These are phyloP conservation scores for Calycina herbarum DNA, from an alignment of 2,329 filamentous ascomycete species.

Conservation along the genomic window DNA sequence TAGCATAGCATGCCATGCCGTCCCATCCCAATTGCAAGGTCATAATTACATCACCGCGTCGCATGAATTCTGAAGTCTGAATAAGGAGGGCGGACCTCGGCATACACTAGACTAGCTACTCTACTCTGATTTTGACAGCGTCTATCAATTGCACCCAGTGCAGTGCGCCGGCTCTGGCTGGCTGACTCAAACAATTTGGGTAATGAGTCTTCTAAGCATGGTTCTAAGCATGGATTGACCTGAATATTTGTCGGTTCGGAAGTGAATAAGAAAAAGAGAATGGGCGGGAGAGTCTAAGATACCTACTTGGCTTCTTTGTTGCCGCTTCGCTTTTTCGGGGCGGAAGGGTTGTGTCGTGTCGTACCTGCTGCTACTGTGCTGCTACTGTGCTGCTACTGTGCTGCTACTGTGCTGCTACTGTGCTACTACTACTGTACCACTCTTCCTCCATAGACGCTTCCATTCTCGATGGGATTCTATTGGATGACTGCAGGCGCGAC, in stretches of 20 bases:
- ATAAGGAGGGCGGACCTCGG: not conserved
- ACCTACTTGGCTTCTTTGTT: not conserved
- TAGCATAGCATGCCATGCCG: too few species aligned
- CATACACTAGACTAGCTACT: not conserved
- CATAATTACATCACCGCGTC: slow-evolving; percentile 2
- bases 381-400: not conserved
- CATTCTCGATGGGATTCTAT: not conserved
- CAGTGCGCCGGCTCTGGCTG: not conserved
- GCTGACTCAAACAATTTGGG: not conserved
- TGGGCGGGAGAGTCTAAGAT: not conserved
- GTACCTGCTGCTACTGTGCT: not conserved
- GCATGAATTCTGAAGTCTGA: not conserved
- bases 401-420: not conserved
- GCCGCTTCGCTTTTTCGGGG: slow-evolving; percentile 2
- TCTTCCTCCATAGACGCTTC: not conserved
- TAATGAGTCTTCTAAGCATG: not conserved
- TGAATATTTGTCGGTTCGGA: not conserved
- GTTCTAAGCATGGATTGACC: not conserved
- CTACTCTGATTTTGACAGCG: not conserved
- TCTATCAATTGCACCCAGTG: not conserved
- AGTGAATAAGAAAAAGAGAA: not conserved
- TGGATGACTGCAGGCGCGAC: not conserved
- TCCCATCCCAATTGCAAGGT: not conserved
- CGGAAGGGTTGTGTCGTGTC: not conserved
- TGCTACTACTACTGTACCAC: not conserved